Percentiles rank a stretch among this genome's conserved stretches.
Conservation (phyloP, 2,329 filamentous ascomycete species). For the Fulvia fulva region DNA sequence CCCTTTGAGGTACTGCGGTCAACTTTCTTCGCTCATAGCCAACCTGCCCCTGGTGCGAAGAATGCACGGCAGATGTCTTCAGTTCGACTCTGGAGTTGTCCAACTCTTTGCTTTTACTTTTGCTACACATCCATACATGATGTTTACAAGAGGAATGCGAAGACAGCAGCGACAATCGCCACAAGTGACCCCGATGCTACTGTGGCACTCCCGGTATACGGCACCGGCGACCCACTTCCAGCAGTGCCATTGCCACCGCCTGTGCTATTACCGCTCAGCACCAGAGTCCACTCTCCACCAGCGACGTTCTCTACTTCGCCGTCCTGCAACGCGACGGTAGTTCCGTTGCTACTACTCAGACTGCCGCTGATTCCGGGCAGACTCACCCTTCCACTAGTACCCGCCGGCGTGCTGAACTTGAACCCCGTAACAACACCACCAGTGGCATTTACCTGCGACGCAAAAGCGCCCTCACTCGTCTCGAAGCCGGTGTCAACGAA, state of each 20-base stretch:
- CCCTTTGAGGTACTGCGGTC: no score
- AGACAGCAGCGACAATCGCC: neutral
- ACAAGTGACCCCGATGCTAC: neutral
- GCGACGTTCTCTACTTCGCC: conserved; percentile 21
- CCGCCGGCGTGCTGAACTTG: conserved; percentile 29
- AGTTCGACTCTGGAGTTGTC: no score
- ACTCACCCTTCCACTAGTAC: conserved; percentile 31
- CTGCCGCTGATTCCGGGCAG: conserved; percentile 39
- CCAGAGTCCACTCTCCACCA: conserved; percentile 29
- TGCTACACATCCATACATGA: no score
- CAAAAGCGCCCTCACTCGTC: conserved; percentile 44
- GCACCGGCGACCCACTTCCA: neutral
- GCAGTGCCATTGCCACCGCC: neutral
- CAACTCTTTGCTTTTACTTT: no score
- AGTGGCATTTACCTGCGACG: conserved; percentile 31
- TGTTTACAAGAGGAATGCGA: neutral
- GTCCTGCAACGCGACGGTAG: conserved; percentile 21
- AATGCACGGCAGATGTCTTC: no score
- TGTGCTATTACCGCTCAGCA: conserved; percentile 5
- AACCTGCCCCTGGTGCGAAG: no score
- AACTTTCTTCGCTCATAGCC: no score
- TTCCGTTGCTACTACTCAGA: conserved; percentile 36
- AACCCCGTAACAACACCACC: conserved; percentile 17
- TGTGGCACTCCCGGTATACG: neutral
- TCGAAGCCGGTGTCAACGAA: conserved; percentile 45